These are phyloP conservation scores for Amanita inopinata DNA, from an alignment of 768 basidiomycete species.

Conservation along the genomic window DNA sequence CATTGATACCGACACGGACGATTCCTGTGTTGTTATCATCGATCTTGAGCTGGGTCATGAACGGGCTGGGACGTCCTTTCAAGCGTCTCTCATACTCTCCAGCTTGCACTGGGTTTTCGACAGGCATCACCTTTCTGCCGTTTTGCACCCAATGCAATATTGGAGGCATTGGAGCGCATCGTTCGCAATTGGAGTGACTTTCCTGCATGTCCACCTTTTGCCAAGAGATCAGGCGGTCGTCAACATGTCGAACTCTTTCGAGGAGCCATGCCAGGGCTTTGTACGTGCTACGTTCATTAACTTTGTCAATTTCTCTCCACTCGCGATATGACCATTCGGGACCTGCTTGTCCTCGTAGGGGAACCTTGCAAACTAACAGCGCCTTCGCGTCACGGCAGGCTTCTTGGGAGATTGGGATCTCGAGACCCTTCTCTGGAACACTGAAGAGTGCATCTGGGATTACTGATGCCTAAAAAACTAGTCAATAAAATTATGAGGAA, in stretches of 20 bases:
- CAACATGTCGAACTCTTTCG: slow-evolving; percentile 71
- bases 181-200: slow-evolving; percentile 49
- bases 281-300: slow-evolving; percentile 79
- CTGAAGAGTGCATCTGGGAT: slow-evolving; percentile 52
- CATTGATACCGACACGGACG: slow-evolving; percentile 81
- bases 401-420: slow-evolving; percentile 42
- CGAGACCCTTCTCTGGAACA: slow-evolving; percentile 45
- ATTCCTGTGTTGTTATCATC: slow-evolving; percentile 52
- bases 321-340: slow-evolving; percentile 65
- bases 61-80: slow-evolving; percentile 78
- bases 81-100: slow-evolving; percentile 83
- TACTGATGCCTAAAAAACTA: slow-evolving; percentile 41
- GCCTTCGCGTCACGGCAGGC: slow-evolving; percentile 72
- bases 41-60: slow-evolving; percentile 75
- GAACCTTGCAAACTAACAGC: slow-evolving; percentile 67
- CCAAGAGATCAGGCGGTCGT: slow-evolving; percentile 61
- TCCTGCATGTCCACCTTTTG: slow-evolving; percentile 38
- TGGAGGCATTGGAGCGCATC: slow-evolving; percentile 77
- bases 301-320: slow-evolving; percentile 80
- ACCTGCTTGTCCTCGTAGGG: slow-evolving; percentile 60
- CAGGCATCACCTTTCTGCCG: slow-evolving; percentile 51
- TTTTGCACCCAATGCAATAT: slow-evolving; percentile 63
- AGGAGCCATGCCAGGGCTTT: slow-evolving; percentile 78
- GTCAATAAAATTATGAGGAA: slow-evolving; percentile 3
- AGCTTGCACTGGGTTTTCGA: slow-evolving; percentile 82